A percentile compares a stretch with the other conserved stretches of the same genome.
These are phyloP conservation scores for Kazachstania kunashirensis DNA, from an alignment of 805 yeast genomes.

Conservation along the genomic window DNA sequence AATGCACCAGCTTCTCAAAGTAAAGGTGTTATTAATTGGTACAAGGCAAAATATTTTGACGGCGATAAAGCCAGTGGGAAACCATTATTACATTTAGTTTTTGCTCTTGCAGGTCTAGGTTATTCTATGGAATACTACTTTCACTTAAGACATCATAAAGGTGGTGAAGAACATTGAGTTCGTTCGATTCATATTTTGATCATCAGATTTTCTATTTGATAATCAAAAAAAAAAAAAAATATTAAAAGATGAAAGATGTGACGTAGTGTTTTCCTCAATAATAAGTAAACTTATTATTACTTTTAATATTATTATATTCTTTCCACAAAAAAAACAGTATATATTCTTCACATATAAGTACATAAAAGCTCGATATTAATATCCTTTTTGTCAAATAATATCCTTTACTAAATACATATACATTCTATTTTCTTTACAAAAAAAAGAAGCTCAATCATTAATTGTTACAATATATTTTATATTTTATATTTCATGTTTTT, in stretches of 20 bases:
- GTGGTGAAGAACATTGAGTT: constrained; percentile 31
- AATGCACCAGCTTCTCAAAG: constrained; percentile 59
- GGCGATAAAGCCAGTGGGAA: constrained; percentile 76
- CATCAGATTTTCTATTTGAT: not conserved
- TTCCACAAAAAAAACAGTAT: too few species aligned
- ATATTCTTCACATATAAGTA: constrained; percentile 3
- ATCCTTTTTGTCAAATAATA: too few species aligned
- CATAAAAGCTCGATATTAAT: not conserved
- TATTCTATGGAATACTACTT: constrained; percentile 89
- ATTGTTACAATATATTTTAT: not conserved
- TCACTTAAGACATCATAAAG: constrained; percentile 63
- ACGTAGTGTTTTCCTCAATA: too few species aligned
- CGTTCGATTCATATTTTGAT: too few species aligned
- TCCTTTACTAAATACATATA: too few species aligned
- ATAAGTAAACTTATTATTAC: too few species aligned
- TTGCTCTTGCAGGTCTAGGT: constrained; percentile 62
- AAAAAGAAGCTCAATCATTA: too few species aligned
- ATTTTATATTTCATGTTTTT: not conserved
- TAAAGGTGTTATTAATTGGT: constrained; percentile 58
- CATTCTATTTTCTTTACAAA: too few species aligned
- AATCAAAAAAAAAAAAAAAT: not conserved
- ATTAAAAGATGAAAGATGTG: too few species aligned
- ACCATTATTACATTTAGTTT: constrained; percentile 71
- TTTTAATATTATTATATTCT: too few species aligned
- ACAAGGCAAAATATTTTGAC: constrained; percentile 78